Percentiles rank a stretch among this genome's conserved stretches.
These are phyloP conservation scores for Lolium perenne DNA, from an alignment of 176 grass and related monocot genomes.

Conservation along the genomic window DNA sequence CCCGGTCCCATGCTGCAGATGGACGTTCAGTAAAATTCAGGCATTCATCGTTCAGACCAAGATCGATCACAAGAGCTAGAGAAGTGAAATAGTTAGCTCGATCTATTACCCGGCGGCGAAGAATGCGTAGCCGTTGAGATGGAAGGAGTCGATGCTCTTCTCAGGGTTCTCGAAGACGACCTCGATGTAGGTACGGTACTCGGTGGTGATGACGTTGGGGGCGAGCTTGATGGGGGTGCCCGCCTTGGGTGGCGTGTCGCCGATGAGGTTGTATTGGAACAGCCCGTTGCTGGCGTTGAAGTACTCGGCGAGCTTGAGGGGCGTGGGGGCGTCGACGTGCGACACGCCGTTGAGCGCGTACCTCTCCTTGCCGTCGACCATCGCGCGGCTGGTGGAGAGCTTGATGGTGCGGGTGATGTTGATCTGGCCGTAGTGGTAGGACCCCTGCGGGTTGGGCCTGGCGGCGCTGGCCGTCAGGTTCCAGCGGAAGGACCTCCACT, in stretches of 20 bases:
- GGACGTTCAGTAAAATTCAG: not conserved
- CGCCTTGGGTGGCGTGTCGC: conserved; percentile 55
- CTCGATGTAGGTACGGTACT: conserved; percentile 89
- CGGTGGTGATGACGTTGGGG: conserved; percentile 63
- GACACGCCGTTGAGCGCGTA: conserved; percentile 89
- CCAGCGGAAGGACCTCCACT: conserved; percentile 91
- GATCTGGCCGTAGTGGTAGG: conserved; percentile 97
- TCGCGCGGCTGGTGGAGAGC: conserved; percentile 46
- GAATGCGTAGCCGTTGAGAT: conserved; percentile 90
- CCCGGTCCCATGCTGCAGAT: conserved; percentile 79
- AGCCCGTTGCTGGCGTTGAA: conserved; percentile 64
- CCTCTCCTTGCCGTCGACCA: conserved; percentile 66
- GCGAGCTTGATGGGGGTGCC: conserved; percentile 39
- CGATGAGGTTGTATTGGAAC: conserved; percentile 84
- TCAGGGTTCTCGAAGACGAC: conserved; percentile 87
- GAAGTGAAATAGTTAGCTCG: not conserved
- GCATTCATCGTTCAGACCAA: not conserved
- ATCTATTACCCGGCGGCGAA: conserved; percentile 74
- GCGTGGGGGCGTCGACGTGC: conserved; percentile 63
- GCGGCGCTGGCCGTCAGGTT: conserved; percentile 96
- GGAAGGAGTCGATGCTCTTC: conserved; percentile 77
- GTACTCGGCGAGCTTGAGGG: conserved; percentile 96
- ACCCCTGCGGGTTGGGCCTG: conserved; percentile 94
- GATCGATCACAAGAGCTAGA: not conserved
- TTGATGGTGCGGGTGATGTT: conserved; percentile 94